Base-by-base conservation (phyloP, 192 early-diverging fungal genomes). In the Dissophora globulifera region DNA sequence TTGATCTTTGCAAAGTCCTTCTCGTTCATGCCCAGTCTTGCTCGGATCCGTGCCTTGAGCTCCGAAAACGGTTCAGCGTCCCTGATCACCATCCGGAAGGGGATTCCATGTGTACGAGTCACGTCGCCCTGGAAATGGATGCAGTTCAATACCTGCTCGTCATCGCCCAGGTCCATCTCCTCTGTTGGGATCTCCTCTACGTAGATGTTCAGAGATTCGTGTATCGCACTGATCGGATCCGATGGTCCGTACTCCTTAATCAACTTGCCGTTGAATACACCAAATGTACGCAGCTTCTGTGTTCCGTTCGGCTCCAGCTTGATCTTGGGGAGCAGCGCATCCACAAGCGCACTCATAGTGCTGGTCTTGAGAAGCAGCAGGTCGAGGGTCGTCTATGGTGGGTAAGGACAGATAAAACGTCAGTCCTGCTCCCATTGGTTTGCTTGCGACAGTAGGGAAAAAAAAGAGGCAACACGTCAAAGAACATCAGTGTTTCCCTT, bases 1-100 rank as follows among this genome's bases (percentile, higher is more conserved):
- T 88, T 92, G 46, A 91, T 79, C 61, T 90, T 90, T 1, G 72
- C 83, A 62, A 92, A 92, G 32, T 98, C 96, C 82, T 93, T 94
- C 52, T 95, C 93, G 62, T 84, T 84, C 87, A 93, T 84, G 11
- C 93, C 93, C 23, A 92, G 81, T 46, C 88, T 78, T 65, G 50
- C 70, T 58, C 87, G 88, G 58, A 98, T 81, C 10, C 96, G 85
- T 52, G 65, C 62, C 85, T 91, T 93, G 26, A 92, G 91, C 4
- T 87, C 88, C 12, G 79, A 45, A 67, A 93, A 87, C 26, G 64
- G 20, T 67, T 96, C 94, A 53, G 81, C 83, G 16, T 81, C 63
- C 29, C 78, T 84, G 38, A 94, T 71, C 35, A 88, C 67, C 57
- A 96, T 91, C 62, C 80, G 79, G 82, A 98, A 97, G 26, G 97